These are phyloP conservation scores for Aspergillus carlsbadensis DNA, from an alignment of 495 filamentous ascomycete genomes.

Conservation along the genomic window DNA sequence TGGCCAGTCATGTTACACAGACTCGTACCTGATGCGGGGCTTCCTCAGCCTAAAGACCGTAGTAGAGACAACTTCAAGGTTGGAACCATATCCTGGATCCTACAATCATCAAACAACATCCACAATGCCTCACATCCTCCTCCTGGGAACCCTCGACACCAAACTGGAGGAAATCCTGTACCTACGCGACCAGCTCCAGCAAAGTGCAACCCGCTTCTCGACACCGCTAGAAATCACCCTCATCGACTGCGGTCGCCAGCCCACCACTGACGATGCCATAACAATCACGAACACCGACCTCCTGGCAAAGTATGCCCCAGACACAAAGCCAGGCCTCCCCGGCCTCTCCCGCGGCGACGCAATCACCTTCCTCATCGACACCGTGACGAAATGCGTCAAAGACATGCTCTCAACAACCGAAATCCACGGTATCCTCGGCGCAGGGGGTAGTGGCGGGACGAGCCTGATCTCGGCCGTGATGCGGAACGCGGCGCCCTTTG, in stretches of 20 bases:
- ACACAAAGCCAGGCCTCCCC: slow-evolving; percentile 2
- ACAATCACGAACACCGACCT: slow-evolving; percentile 43
- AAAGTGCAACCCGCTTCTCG: neutral
- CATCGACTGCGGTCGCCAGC: slow-evolving; percentile 55
- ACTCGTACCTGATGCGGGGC: no score
- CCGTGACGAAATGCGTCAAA: slow-evolving; percentile 34
- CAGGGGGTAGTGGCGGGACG: slow-evolving; percentile 61
- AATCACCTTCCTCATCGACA: slow-evolving; percentile 48
- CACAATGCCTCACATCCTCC: slow-evolving; percentile 44
- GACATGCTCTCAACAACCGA: slow-evolving; percentile 26
- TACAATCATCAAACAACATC: neutral
- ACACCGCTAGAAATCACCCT: slow-evolving; percentile 39
- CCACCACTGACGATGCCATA: slow-evolving; percentile 43
- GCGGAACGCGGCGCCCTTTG: slow-evolving; percentile 56
- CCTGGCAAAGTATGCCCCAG: slow-evolving; percentile 15
- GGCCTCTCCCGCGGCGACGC: slow-evolving; percentile 45
- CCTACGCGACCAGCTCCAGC: slow-evolving; percentile 40
- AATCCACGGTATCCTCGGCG: slow-evolving; percentile 55
- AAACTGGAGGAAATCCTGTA: slow-evolving; percentile 62
- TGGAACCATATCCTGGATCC: no score
- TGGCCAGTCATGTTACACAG: no score
- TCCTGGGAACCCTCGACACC: slow-evolving; percentile 69
- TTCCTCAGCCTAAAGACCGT: no score
- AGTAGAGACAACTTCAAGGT: no score
- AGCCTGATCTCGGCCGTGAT: slow-evolving; percentile 56